Base-by-base conservation (phyloP, 1,139 yeast genomes). In the Wickerhamomyces sp. region DNA sequence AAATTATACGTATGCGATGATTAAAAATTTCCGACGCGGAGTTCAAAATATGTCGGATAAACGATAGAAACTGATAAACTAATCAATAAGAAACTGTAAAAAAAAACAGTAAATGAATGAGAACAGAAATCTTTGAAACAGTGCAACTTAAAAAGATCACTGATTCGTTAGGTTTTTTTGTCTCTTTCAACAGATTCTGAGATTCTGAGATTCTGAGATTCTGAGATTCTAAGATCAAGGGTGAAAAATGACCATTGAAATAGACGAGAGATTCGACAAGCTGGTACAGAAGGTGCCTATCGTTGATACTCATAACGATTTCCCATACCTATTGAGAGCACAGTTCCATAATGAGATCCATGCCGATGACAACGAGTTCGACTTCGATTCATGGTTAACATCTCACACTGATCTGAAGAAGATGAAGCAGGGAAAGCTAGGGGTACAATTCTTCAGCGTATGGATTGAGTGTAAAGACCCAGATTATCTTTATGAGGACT, bases 251-350 rank as follows among this genome's bases (percentile, higher is more conserved):
- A 38, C 45, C 2, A 29, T 39, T 8, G 31, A 37, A 10, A 53
- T 60, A 16, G 51, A 55, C 7, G 46, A 49, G 17, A 42, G 58
- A 15, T 61, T 63, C 33, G 52, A 54, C 2, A 34, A 41, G 19
- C 49, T 64, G n/a, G 32, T 44, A 8, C 45, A 50, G 35, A 51
- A 36, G 1, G 57, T 57, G 13, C 76, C 77, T 2, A 56, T 72
- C 4, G 64, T 68, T 3, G 78, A 72, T 46, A 68, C 75, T 2
- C 78, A 72, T 44, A 72, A 72, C 43, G 77, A 72, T 43, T 69
- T 72, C 45, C 76, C 77, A 2, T 71, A 68, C 39, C 49, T 63
- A 8, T 45, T 71, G 28, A 55, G 77, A 39, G 56, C 56, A 18
- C 73, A 70, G 36, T 57, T 70, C 13, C 74, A 69, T 45, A 65